A percentile compares a stretch with the other conserved stretches of the same genome.
phyloP scores from a whole-genome alignment of 1,284 basidiomycete genomes.

The Porogramme epimiltina region DNA sequence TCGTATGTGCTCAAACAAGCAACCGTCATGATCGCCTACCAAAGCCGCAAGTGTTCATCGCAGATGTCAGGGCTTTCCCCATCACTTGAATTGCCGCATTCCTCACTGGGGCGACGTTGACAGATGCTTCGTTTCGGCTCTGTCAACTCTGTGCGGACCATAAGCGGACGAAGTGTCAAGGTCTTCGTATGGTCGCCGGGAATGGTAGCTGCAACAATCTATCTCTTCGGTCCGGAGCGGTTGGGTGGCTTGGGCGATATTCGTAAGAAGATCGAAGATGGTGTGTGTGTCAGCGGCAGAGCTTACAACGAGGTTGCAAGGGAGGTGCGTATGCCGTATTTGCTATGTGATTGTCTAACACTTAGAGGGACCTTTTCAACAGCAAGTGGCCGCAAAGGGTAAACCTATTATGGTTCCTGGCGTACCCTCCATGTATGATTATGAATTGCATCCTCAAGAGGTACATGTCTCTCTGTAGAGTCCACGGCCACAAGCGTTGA shows the following conservation, averaged over 20 bases:
- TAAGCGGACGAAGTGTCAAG: slow-evolving; percentile 12
- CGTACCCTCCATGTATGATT: slow-evolving; percentile 25
- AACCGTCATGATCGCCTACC: neutral
- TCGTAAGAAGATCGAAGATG: slow-evolving; percentile 13
- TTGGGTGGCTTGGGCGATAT: slow-evolving; percentile 19
- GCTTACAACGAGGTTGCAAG: slow-evolving; percentile 11
- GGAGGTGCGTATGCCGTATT: slow-evolving; percentile 14
- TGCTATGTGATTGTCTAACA: too few species aligned
- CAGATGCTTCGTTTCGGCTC: slow-evolving; percentile 18
- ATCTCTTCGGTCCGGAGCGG: slow-evolving; percentile 14
- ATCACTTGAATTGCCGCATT: neutral
- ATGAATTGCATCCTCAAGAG: slow-evolving; percentile 25
- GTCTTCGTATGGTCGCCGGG: slow-evolving; percentile 19
- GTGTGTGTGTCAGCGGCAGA: slow-evolving; percentile 9
- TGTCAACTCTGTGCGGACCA: neutral
- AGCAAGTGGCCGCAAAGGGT: neutral
- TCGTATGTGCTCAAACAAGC: neutral
- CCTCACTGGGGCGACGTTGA: neutral
- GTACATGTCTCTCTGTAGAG: slow-evolving; percentile 5
- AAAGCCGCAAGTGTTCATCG: neutral
- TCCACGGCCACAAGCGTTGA: too few species aligned
- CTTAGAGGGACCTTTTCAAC: too few species aligned
- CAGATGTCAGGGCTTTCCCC: slow-evolving; percentile 7
- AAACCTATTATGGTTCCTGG: slow-evolving; percentile 17
- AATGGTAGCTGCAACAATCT: slow-evolving; percentile 9